Evolutionary conservation across 2,329 filamentous ascomycete genomes (phyloP).

Genomic region (Fusarium acutatum): DNA sequence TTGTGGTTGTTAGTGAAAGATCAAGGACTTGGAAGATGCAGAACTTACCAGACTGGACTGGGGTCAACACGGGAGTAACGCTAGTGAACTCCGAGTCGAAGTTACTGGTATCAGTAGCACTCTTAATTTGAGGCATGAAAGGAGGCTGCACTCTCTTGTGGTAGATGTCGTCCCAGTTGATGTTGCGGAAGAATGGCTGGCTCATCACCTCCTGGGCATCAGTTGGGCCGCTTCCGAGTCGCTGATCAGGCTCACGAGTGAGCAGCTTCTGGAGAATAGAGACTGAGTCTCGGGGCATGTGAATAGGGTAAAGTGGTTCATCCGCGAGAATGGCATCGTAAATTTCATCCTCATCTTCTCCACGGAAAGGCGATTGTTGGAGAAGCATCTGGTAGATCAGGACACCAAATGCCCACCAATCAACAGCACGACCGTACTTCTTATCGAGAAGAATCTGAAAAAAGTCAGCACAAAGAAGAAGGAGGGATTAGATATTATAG

Average conservation of each 20-base stretch:
- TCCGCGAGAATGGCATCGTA: conserved; percentile 98
- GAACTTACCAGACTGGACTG: conserved; percentile 91
- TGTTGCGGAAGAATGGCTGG: conserved; percentile 96
- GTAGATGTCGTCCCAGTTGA: conserved; percentile 99
- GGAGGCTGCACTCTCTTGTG: conserved; percentile 91
- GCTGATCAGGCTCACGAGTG: conserved; percentile 91
- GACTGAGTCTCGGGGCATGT: conserved; percentile 98
- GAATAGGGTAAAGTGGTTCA: conserved; percentile 96
- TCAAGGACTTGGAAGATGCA: not conserved
- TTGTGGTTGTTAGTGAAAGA: conserved; percentile 51
- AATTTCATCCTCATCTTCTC: conserved; percentile 98
- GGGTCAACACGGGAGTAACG: conserved; percentile 95
- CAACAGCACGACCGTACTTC: conserved; percentile 95
- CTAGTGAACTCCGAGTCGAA: conserved; percentile 99
- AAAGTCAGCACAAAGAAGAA: conserved; percentile 43
- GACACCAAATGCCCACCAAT: conserved; percentile 99
- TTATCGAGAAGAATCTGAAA: conserved; percentile 91
- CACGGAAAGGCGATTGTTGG: conserved; percentile 97
- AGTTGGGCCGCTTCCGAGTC: conserved; percentile 92
- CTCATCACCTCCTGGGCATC: conserved; percentile 99
- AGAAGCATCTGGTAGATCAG: conserved; percentile 99
- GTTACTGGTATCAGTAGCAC: conserved; percentile 97
- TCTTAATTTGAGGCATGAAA: conserved; percentile 90
- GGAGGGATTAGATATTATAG: not conserved
- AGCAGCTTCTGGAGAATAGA: conserved; percentile 97